Base-by-base conservation (phyloP, 192 early-diverging fungal species). In the Rhizophagus clarus region DNA sequence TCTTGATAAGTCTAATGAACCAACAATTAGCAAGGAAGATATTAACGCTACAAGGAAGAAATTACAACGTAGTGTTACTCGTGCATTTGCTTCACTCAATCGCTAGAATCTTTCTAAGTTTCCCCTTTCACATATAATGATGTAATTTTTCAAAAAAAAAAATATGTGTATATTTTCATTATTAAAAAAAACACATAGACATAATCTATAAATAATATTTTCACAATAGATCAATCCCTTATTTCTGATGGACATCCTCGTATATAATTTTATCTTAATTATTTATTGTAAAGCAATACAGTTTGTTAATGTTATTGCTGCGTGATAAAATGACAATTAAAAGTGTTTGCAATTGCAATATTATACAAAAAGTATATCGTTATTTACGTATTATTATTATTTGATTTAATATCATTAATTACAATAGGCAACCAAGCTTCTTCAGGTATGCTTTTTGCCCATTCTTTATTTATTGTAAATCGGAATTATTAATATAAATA, bases 51-150 rank as follows among this genome's bases (percentile, higher is more conserved):
- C 88, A 76, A 84, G 91, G 82, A 87, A 92, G 80, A 92, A 92
- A 84, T 84, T 93, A 61, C 87, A 93, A 78, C 88, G 89, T 80
- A 85, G 83, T 72, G 86, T 87, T 81, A 90, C 88, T 83, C 89
- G 89, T 62, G 91, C 88, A 69, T 91, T 92, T 82, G 83, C 84
- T 40, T 80, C 81, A 74, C 79, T 89, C 56, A 88, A 79, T 70
- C 77, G 77, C 56, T 79, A 69, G 63, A 17, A 40, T 29, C 17
- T 56, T 20, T 56, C 7, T 20, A 56, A 20, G 17, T 56, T 22
- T 20, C 15, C 9, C 17, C 51, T 22, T 20, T 56, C 51, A 22
- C n/a, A 56, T 56, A 56, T 56, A 56, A 56, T 22, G 51, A 22
- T 56, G 15, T 56, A 56, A 22, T 56, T 56, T 56, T 56, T 22